Evolutionary conservation across 305 asterid species (phyloP).

Genomic region (Rubia peregrina): DNA sequence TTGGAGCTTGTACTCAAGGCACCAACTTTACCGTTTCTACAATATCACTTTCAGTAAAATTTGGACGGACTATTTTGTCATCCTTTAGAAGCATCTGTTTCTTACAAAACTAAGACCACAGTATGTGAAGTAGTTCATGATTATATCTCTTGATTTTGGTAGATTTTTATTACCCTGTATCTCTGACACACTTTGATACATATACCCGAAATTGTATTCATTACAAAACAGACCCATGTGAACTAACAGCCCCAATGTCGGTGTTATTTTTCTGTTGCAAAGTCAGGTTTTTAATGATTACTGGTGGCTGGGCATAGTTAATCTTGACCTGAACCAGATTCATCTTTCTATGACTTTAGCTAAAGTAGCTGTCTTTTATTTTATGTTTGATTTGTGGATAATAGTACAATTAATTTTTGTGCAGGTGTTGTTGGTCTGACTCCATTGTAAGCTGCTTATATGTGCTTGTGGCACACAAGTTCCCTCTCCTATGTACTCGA

Average conservation of each 20-base stretch:
- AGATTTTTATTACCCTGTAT: neutral
- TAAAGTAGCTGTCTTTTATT: neutral
- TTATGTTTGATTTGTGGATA: neutral
- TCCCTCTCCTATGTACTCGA: neutral
- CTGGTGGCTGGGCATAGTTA: neutral
- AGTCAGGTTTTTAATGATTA: neutral
- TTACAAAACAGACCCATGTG: neutral
- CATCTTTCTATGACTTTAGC: neutral
- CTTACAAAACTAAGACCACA: neutral
- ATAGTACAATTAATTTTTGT: constrained; percentile 14
- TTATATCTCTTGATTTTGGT: neutral
- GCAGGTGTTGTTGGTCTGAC: constrained; percentile 93
- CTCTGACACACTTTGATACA: neutral
- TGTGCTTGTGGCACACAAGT: neutral
- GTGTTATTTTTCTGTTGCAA: neutral
- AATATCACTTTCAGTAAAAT: neutral
- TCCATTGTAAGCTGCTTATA: constrained; percentile 37
- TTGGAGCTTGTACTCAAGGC: neutral
- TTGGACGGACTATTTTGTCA: neutral
- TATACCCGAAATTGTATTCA: neutral
- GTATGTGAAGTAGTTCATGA: neutral
- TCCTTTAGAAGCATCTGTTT: neutral
- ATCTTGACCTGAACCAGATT: neutral
- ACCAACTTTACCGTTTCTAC: neutral
- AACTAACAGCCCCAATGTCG: neutral